These are phyloP conservation scores for Coprinopsis strossmayeri DNA, from an alignment of 768 basidiomycete genomes.

Conservation along the genomic window DNA sequence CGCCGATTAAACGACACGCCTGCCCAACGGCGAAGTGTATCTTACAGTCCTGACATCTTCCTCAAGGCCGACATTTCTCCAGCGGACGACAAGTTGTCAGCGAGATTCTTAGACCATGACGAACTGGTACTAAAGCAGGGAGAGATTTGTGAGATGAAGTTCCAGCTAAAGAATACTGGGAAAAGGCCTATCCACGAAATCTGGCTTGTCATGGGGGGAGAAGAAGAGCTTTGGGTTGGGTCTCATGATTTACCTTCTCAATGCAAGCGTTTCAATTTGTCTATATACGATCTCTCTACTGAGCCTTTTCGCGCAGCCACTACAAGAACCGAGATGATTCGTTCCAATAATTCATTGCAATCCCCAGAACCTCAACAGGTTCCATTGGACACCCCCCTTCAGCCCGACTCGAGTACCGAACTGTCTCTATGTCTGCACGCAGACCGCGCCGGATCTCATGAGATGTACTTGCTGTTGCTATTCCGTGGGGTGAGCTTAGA, in stretches of 20 bases:
- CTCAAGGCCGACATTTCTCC: conserved; percentile 59
- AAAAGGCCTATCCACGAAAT: conserved; percentile 52
- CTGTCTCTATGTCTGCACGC: conserved; percentile 10
- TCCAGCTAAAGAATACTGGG: conserved; percentile 68
- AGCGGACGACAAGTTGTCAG: conserved; percentile 56
- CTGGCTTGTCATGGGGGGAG: conserved; percentile 58
- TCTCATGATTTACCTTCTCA: conserved; percentile 13
- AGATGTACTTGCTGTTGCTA: conserved; percentile 17
- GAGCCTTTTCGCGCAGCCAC: not conserved
- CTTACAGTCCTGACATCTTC: conserved; percentile 64
- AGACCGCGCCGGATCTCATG: conserved; percentile 8
- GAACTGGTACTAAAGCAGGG: conserved; percentile 57
- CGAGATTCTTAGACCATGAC: conserved; percentile 48
- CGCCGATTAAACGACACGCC: conserved; percentile 70
- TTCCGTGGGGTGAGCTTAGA: conserved; percentile 48
- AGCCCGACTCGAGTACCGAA: conserved; percentile 7
- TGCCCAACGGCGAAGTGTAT: conserved; percentile 57
- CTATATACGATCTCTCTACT: not conserved
- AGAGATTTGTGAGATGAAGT: conserved; percentile 46
- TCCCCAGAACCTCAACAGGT: conserved; percentile 9
- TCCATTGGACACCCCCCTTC: conserved; percentile 6
- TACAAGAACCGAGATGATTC: conserved; percentile 8
- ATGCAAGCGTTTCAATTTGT: conserved; percentile 12
- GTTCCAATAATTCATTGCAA: conserved; percentile 11
- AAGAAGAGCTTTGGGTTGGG: conserved; percentile 59